These are phyloP conservation scores for Calonectria crousiana DNA, from an alignment of 2,329 filamentous ascomycete species.

Conservation along the genomic window DNA sequence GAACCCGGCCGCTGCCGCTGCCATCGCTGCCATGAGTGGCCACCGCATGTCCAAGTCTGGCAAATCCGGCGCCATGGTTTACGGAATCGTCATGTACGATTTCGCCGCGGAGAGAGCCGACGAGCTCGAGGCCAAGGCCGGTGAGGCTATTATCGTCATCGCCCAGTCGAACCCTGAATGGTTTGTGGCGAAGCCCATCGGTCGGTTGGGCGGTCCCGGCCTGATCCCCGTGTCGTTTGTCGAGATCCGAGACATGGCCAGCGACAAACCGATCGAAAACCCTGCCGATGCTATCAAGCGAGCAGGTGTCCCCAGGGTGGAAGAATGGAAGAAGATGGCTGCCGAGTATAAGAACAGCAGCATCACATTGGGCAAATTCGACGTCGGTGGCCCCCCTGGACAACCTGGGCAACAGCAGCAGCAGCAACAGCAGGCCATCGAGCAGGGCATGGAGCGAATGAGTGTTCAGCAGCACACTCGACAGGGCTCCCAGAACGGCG, in stretches of 20 bases:
- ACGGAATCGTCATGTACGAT: slow-evolving; percentile 96
- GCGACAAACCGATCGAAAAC: slow-evolving; percentile 84
- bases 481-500: slow-evolving; percentile 44
- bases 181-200: slow-evolving; percentile 99
- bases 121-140: slow-evolving; percentile 93
- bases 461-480: slow-evolving; percentile 67
- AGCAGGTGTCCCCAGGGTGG: slow-evolving; percentile 92
- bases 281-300: slow-evolving; percentile 86
- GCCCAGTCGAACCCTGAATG: slow-evolving; percentile 98
- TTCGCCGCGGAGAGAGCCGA: slow-evolving; percentile 96
- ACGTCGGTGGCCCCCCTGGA: slow-evolving; percentile 60
- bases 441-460: slow-evolving; percentile 82
- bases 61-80: slow-evolving; percentile 85
- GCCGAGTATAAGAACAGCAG: slow-evolving; percentile 99
- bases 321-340: slow-evolving; percentile 99
- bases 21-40: slow-evolving; percentile 42
- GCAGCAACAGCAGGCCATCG: slow-evolving; percentile 61
- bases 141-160: slow-evolving; percentile 97
- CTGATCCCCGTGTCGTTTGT: slow-evolving; percentile 97
- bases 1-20: slow-evolving; percentile 18
- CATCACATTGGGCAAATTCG: slow-evolving; percentile 94
- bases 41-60: slow-evolving; percentile 65
- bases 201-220: slow-evolving; percentile 92
- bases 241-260: slow-evolving; percentile 94
- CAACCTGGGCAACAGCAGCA: slow-evolving; percentile 44